phyloP scores from a whole-genome alignment of 176 grass and related monocot species.

The Rhynchospora breviuscula region DNA sequence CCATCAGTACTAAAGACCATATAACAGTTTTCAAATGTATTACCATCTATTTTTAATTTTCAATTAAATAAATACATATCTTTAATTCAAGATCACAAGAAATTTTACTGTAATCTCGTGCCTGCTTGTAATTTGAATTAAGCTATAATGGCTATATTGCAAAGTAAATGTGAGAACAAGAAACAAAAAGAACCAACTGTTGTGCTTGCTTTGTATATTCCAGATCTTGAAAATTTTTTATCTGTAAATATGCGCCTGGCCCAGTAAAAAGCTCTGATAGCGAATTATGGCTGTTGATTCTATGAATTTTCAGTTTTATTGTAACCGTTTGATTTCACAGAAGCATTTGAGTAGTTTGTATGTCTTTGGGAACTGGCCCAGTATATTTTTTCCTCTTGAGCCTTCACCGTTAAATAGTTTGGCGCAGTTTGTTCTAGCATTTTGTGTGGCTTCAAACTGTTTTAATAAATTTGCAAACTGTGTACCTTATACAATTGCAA shows the following conservation, averaged over 20 bases:
- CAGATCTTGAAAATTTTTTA: background rate
- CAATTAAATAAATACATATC: background rate
- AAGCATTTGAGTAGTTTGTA: no score
- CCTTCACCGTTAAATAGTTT: background rate
- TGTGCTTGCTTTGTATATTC: background rate
- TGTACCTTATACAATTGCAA: background rate
- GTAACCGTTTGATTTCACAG: no score
- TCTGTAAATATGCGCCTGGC: background rate
- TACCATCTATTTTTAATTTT: background rate
- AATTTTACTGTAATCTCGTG: background rate
- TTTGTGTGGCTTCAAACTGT: background rate
- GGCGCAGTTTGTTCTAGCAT: background rate
- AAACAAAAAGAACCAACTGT: background rate
- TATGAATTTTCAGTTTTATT: background rate
- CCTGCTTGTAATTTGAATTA: background rate
- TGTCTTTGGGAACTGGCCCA: no score
- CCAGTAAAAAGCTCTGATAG: background rate
- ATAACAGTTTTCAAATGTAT: background rate
- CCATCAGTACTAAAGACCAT: background rate
- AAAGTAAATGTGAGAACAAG: background rate
- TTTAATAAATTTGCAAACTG: background rate
- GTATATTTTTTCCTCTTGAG: no score
- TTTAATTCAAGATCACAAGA: background rate
- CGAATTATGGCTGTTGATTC: background rate
- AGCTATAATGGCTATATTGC: background rate